Percentiles rank a stretch among this genome's conserved stretches.
phyloP scores from a whole-genome alignment of 139 green algal species.

The Chlorella sp. region DNA sequence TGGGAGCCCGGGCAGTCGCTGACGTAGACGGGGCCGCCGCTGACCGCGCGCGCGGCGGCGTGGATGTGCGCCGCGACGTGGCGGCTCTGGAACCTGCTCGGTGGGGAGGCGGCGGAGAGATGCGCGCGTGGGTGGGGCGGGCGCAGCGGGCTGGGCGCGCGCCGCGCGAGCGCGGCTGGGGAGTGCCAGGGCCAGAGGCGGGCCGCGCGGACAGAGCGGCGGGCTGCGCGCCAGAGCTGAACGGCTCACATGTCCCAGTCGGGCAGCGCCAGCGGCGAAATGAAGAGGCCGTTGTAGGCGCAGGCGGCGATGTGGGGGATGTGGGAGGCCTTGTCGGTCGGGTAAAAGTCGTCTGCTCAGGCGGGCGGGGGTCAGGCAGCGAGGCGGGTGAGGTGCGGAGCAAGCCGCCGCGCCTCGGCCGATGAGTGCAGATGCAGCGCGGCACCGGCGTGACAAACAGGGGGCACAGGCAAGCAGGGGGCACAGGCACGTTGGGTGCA shows the following conservation, averaged over 20 bases:
- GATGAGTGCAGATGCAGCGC: too few relatives aligned
- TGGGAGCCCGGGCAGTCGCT: slow-evolving; percentile 86
- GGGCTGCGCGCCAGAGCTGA: not conserved
- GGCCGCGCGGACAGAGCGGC: too few relatives aligned
- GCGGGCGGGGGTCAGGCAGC: not conserved
- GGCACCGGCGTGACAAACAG: too few relatives aligned
- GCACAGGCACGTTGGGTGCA: too few relatives aligned
- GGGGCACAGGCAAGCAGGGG: too few relatives aligned
- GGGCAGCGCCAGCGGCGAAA: slow-evolving; percentile 57
- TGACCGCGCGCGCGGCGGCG: slow-evolving; percentile 55
- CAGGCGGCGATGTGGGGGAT: slow-evolving; percentile 90
- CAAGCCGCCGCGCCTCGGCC: too few relatives aligned
- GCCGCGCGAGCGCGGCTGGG: not conserved
- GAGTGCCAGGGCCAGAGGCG: not conserved
- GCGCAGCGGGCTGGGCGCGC: not conserved
- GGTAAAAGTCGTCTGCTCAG: slow-evolving; percentile 86
- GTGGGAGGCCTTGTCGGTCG: slow-evolving; percentile 72
- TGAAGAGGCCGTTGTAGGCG: slow-evolving; percentile 84
- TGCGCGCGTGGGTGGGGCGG: not conserved
- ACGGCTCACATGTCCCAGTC: slow-evolving; percentile 34
- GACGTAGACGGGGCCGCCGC: slow-evolving; percentile 81
- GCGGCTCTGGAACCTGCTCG: slow-evolving; percentile 57
- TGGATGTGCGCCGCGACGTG: slow-evolving; percentile 55
- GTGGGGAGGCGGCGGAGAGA: slow-evolving; percentile 4
- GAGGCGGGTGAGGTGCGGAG: too few relatives aligned